These are phyloP conservation scores for Chlamydomonas schloesseri DNA, from an alignment of 139 green algal genomes.

Conservation along the genomic window DNA sequence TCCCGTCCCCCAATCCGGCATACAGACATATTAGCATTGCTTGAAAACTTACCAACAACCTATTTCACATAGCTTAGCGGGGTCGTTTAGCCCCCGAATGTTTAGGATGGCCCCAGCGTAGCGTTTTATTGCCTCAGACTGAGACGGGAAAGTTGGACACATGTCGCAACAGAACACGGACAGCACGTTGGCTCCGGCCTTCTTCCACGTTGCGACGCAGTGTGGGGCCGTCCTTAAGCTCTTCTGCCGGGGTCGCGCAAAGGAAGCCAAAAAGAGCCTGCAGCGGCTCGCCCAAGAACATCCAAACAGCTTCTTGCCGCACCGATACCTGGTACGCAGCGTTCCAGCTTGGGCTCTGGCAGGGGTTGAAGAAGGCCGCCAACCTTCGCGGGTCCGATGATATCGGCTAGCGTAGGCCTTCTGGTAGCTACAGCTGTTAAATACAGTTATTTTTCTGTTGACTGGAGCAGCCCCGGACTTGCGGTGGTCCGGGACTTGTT, in stretches of 20 bases:
- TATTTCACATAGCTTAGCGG: no score
- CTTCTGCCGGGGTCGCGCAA: slow-evolving; percentile 51
- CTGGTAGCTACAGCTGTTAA: not conserved
- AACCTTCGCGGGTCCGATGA: not conserved
- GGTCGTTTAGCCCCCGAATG: no score
- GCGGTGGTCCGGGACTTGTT: no score
- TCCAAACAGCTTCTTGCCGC: slow-evolving; percentile 55
- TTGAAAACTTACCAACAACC: no score
- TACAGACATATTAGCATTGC: no score
- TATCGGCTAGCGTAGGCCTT: not conserved
- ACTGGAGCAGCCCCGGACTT: no score
- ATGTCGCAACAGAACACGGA: no score
- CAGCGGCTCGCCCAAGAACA: slow-evolving; percentile 62
- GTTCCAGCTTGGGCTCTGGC: no score
- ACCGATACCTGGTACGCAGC: slow-evolving; percentile 66
- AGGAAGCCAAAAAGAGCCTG: slow-evolving; percentile 68
- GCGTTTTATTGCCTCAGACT: no score
- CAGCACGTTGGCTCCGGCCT: not conserved
- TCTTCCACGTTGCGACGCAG: slow-evolving; percentile 27
- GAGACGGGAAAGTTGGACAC: no score
- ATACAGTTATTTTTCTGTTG: not conserved
- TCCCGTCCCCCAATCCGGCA: no score
- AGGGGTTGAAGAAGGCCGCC: not conserved
- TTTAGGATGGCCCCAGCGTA: no score
- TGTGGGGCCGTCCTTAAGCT: slow-evolving; percentile 12